Base-by-base conservation (phyloP, 1,284 basidiomycete genomes). In the Sanghuangporus weigelae region DNA sequence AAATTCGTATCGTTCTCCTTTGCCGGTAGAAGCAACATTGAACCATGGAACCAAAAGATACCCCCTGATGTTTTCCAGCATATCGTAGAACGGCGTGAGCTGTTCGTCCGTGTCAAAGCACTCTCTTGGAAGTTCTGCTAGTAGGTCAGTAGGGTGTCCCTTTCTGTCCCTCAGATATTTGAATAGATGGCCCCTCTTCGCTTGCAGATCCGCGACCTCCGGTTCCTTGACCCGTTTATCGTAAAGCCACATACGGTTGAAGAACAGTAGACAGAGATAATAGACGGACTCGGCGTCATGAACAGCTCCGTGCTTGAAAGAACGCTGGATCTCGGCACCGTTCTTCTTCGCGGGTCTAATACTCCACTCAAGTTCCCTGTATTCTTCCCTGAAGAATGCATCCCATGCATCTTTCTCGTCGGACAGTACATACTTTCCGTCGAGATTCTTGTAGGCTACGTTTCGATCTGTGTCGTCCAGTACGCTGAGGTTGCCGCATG, bases 211-310 rank as follows among this genome's bases (percentile, higher is more conserved):
- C 44, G 16, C 14, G 16, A 7, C 14, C 21, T 46, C 44, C 44
- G 44, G 16, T 16, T 46, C 14, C 16, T 46, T 19, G 11, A 46
- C 4, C 7, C 14, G 44, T 19, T 8, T 46, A 19, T 46, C 44
- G 7, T 19, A 19, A 1, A 19, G 51, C 51, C 16, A 35, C 54
- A 56, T 56, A 16, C 26, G 31, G 2, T 35, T 26, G 36, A 56
- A 56, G n/a, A 38, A 38, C 10, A 38, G n/a, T n/a, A 38, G 14
- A n/a, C 16, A 39, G 26, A 56, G 35, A 23, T 56, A 56, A 23
- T 21, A 56, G 31, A 56, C 54, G 16, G 54, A 56, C 54, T 56
- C 54, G 31, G 35, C 54, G 8, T 56, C 54, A 36, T 56, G 54
- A 11, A 56, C 36, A 1, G 35, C 36, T 5, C 35, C 36, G n/a